phyloP scores from a whole-genome alignment of 768 basidiomycete genomes.

The Pleurotus sapidus region DNA sequence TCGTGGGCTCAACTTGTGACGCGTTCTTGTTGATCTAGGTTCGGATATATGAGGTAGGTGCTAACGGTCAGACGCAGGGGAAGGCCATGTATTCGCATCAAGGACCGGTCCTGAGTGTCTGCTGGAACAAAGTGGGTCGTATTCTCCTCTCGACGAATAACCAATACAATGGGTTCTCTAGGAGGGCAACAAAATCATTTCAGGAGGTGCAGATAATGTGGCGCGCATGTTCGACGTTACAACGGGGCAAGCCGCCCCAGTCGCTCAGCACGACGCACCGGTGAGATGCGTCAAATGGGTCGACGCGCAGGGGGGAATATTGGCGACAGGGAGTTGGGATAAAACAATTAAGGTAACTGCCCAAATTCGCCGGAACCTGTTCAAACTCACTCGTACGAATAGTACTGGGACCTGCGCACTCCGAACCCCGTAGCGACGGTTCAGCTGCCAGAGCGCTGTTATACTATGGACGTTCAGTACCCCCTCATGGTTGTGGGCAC shows the following conservation, averaged over 20 bases:
- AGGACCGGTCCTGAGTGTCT: constrained; percentile 82
- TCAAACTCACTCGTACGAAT: constrained; percentile 2
- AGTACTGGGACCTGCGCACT: constrained; percentile 93
- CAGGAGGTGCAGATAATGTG: constrained; percentile 92
- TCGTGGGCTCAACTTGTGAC: constrained; percentile 9
- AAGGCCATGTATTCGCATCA: constrained; percentile 92
- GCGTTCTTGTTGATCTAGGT: constrained; percentile 51
- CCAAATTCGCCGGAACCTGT: not conserved
- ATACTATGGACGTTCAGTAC: constrained; percentile 78
- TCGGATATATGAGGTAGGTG: constrained; percentile 86
- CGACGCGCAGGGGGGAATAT: constrained; percentile 69
- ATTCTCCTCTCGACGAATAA: not conserved
- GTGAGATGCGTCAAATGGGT: constrained; percentile 81
- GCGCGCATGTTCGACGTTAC: constrained; percentile 90
- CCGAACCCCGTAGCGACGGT: constrained; percentile 74
- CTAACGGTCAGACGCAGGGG: constrained; percentile 76
- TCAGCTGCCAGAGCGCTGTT: constrained; percentile 83
- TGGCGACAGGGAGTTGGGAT: constrained; percentile 96
- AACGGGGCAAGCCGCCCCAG: constrained; percentile 76
- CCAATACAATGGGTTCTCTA: constrained; percentile 24
- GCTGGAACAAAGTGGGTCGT: constrained; percentile 81
- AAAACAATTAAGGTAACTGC: constrained; percentile 83
- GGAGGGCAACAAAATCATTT: constrained; percentile 90
- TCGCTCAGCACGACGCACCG: constrained; percentile 88
- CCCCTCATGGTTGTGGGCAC: constrained; percentile 90